A percentile compares a stretch with the other conserved stretches of the same genome.
These are phyloP conservation scores for Penicillium steckii DNA, from an alignment of 495 filamentous ascomycete genomes.

Conservation along the genomic window DNA sequence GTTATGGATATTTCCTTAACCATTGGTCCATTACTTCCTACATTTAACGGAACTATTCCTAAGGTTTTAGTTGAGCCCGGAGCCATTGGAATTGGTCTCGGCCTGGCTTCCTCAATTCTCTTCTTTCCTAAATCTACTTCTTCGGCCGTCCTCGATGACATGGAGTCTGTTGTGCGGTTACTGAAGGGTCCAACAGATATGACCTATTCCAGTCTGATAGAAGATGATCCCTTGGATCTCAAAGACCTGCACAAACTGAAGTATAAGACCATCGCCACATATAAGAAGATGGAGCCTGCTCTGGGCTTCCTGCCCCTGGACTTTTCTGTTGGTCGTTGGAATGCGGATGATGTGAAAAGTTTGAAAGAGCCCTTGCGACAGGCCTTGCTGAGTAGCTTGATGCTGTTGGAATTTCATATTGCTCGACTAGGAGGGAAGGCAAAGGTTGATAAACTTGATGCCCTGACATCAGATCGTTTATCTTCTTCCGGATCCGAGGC, in stretches of 20 bases:
- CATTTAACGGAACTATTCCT: slow-evolving; percentile 40
- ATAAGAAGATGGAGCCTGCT: slow-evolving; percentile 23
- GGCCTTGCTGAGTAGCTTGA: slow-evolving; percentile 15
- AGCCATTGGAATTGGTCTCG: slow-evolving; percentile 37
- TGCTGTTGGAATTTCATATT: slow-evolving; percentile 27
- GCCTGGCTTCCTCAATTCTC: slow-evolving; percentile 34
- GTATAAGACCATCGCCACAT: slow-evolving; percentile 13
- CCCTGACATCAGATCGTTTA: slow-evolving; percentile 4
- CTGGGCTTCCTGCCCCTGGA: slow-evolving; percentile 29
- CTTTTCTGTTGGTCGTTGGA: slow-evolving; percentile 31
- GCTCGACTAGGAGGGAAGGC: slow-evolving; percentile 19
- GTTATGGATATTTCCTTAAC: slow-evolving; percentile 37
- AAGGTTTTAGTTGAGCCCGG: slow-evolving; percentile 35
- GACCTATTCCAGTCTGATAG: slow-evolving; percentile 17
- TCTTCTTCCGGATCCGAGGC: slow-evolving; percentile 7
- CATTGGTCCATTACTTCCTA: slow-evolving; percentile 32
- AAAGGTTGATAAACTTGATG: slow-evolving; percentile 22
- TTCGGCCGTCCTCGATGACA: slow-evolving; percentile 29
- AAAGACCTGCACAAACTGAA: slow-evolving; percentile 18
- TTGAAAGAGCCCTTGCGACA: slow-evolving; percentile 27
- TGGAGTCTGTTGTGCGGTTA: slow-evolving; percentile 31
- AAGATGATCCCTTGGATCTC: slow-evolving; percentile 12
- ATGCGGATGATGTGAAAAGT: slow-evolving; percentile 29
- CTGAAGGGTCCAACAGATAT: slow-evolving; percentile 30
- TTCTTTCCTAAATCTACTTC: slow-evolving; percentile 45